Base-by-base conservation (phyloP, 139 green algal genomes). In the Closterium sp. region DNA sequence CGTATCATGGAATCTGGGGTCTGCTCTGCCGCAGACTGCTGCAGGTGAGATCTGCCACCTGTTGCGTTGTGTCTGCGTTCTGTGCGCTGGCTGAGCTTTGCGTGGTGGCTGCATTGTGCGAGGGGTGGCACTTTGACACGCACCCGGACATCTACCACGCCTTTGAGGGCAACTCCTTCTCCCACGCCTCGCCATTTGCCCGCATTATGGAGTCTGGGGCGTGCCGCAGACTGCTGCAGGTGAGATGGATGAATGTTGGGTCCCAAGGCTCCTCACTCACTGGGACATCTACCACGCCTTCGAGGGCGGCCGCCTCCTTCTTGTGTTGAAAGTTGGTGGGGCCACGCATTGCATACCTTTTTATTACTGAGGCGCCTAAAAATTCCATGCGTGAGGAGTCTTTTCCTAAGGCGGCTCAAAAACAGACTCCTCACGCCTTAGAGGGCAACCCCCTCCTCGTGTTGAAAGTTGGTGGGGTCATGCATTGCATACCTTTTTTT, bases 81-180 rank as follows among this genome's bases (percentile, higher is more conserved):
- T 8, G 87, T 55, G 21, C 32, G 34, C 7, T 87, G 32, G n/a
- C 88, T 55, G 28, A 32, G 87, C 19, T 87, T 93, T n/a, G n/a
- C n/a, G n/a, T n/a, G n/a, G n/a, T n/a, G n/a, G n/a, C n/a, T n/a
- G n/a, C n/a, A n/a, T 25, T 0, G 88, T 94, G 34, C 89, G 91
- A 2, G 91, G 25, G 7, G 91, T 94, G 25, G 33, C 43, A 94
- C 88, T 87, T 94, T 33, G 91, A 94, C 66, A 88, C 91, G 1
- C 91, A 94, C 66, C 91, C 91, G 10, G 91, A 94, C 66, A 91
- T 92, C 76, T 94, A 94, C 85, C 89, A 92, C 33, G n/a, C 30
- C 10, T 93, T 94, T 33, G 91, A 94, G 38, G 91, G 88, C 31
- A 94, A 94, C 88, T 38, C 76, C 30, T 94, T 81, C 81, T 93